Base-by-base conservation (phyloP, 192 early-diverging fungal genomes). In the Dissophora ornata region DNA sequence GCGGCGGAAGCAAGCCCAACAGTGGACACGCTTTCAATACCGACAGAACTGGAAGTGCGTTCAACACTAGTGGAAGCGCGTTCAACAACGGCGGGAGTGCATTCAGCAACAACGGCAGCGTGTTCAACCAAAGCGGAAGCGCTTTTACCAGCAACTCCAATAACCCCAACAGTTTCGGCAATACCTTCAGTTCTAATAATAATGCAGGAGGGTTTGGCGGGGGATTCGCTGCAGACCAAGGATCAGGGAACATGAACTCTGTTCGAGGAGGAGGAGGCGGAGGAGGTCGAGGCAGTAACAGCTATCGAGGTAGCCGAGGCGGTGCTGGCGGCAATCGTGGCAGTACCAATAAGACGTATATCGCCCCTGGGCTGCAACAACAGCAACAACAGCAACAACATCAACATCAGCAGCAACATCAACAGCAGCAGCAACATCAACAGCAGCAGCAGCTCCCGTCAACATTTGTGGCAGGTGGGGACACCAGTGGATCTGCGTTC, bases 331-430 rank as follows among this genome's bases (percentile, higher is more conserved):
- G 66, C 7, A 44, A 47, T 34, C 33, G 66, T 10, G 66, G 66
- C 41, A 44, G 66, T 24, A 26, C 34, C 1, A 71, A 71, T 54
- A 71, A 57, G 69, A 71, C 69, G 2, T 71, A 71, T 40, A 25
- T 71, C 8, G 68, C 68, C 0, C 68, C 68, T 22, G 59, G 68
- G 11, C 34, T 71, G 19, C 38, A 29, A 3, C 40, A 69, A 13
- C 19, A 41, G 8, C 50, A 60, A 21, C 40, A 52, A 4, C 26
- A 42, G 18, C 67, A 42, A 18, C 25, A 24, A 21, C 18, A 44
- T 22, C 67, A 8, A 49, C 40, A n/a, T 52, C 40, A 28, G 26
- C 57, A 21, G 24, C 48, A 1, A 13, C 38, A 29, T 2, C 40
- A 69, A 13, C 19, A 41, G 19, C 38, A 29, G 11, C 40, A 69